These are phyloP conservation scores for Teratosphaeria gauchensis DNA, from an alignment of 2,329 filamentous ascomycete genomes.

Conservation along the genomic window DNA sequence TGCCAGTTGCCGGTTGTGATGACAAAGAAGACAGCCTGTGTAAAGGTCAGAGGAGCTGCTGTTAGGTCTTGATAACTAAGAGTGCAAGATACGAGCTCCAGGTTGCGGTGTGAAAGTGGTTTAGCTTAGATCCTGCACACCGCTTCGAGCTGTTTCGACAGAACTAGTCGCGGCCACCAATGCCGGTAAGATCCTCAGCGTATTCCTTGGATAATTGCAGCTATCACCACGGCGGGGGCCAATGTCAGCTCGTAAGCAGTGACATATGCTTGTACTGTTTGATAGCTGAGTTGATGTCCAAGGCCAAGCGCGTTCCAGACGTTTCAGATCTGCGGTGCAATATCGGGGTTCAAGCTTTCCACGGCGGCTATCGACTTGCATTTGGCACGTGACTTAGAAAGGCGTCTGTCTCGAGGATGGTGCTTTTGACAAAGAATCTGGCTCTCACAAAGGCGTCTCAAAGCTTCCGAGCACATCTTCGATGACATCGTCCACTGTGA, in stretches of 20 bases:
- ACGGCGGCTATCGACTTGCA: background rate
- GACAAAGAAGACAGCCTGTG: background rate
- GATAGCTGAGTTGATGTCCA: background rate
- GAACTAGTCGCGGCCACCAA: background rate
- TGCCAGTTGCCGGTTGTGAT: background rate
- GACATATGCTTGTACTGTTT: background rate
- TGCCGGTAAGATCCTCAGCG: background rate
- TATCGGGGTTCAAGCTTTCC: background rate
- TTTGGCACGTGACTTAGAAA: background rate
- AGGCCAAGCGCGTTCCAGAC: background rate
- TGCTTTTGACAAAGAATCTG: background rate
- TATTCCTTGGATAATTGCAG: background rate
- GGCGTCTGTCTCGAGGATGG: background rate
- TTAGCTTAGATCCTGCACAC: background rate
- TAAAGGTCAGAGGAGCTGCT: background rate
- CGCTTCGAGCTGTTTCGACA: background rate
- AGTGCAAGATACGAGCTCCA: background rate
- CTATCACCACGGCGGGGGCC: background rate
- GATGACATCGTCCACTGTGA: constrained; percentile 47
- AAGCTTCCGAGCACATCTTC: constrained; percentile 49
- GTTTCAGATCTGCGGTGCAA: background rate
- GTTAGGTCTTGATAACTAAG: background rate
- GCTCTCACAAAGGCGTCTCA: constrained; percentile 41
- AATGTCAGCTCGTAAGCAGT: background rate
- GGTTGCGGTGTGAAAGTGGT: background rate